Percentiles rank a stretch among this genome's conserved stretches.
Evolutionary conservation across 2,329 filamentous ascomycete genomes (phyloP).

Genomic region (Madurella mycetomatis): DNA sequence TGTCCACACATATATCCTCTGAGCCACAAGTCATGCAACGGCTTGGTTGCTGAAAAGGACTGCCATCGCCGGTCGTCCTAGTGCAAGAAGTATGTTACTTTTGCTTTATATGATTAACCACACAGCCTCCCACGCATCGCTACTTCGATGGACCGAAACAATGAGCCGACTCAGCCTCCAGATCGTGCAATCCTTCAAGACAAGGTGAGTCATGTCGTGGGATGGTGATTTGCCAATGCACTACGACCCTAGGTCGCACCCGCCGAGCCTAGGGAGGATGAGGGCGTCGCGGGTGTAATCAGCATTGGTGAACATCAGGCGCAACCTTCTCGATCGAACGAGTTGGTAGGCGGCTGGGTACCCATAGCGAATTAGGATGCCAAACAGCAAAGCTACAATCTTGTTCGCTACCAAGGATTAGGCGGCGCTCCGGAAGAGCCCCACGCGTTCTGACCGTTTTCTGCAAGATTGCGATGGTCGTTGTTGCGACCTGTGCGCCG

Average conservation of each 20-base stretch:
- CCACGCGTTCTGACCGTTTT: slow-evolving; percentile 31
- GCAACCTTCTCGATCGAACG: slow-evolving; percentile 29
- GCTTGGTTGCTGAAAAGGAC: too few species aligned
- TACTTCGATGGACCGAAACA: slow-evolving; percentile 18
- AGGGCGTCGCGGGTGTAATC: slow-evolving; percentile 38
- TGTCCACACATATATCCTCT: too few species aligned
- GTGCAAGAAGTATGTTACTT: slow-evolving; percentile 26
- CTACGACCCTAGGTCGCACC: slow-evolving; percentile 26
- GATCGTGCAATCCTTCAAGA: slow-evolving; percentile 34
- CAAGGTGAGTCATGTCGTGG: slow-evolving; percentile 31
- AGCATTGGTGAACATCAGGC: slow-evolving; percentile 32
- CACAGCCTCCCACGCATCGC: slow-evolving; percentile 29
- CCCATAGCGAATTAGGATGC: slow-evolving; percentile 31
- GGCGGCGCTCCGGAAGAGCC: slow-evolving; percentile 33
- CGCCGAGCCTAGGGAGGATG: slow-evolving; percentile 28
- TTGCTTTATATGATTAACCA: too few species aligned
- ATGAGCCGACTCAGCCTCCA: slow-evolving; percentile 33
- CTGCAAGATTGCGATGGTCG: slow-evolving; percentile 32
- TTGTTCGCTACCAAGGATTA: slow-evolving; percentile 22
- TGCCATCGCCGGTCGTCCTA: neutral
- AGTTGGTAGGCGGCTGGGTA: slow-evolving; percentile 31
- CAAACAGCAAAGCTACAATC: slow-evolving; percentile 34
- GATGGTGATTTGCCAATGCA: slow-evolving; percentile 23
- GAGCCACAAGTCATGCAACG: too few species aligned
- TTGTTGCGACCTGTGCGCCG: slow-evolving; percentile 12